Base-by-base conservation (phyloP, 2,329 filamentous ascomycete species). In the Cladosporium colombiae region DNA sequence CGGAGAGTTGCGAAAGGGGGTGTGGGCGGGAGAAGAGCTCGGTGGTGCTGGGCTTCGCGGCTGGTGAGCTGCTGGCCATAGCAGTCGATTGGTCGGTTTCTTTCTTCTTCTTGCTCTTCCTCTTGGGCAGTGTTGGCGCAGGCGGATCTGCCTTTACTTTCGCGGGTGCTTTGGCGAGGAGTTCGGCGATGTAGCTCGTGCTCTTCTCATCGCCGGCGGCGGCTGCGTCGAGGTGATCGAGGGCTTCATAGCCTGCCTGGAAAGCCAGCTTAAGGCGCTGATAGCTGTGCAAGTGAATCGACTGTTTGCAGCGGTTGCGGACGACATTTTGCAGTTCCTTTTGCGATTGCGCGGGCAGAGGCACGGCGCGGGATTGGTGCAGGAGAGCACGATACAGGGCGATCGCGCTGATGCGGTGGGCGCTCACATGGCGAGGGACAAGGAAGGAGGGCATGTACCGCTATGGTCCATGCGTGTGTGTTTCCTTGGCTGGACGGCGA, bases 361-460 rank as follows among this genome's bases (percentile, higher is more conserved):
- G 65, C 29, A 68, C 59, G 25, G 67, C 65, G 44, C 52, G 57
- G 66, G 83, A 86, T 77, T 86, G 84, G 68, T 82, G 82, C 62
- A 92, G 79, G 64, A 94, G 85, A 40, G 89, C 87, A 68, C 89
- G 85, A 79, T 89, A 93, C 58, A 94, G 86, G 60, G 90, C 89
- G 68, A 91, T 83, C 74, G 86, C 88, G 75, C 84, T 84, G 76
- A 82, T 75, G 67, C 84, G 81, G 76, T 87, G 84, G 66, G 78
- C 77, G 70, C 80, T 78, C 65, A 80, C 82, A 70, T 78, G 76
- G 69, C 78, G 80, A 67, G 83, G 82, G 65, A 79, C 71, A 71
- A 80, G 80, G 68, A 70, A 69, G 55, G 61, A 53, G 64, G 55
- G 73, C 77, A 70, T 78, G 44, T 62, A 62, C 53, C 23, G 49